These are phyloP conservation scores for Euphorbia peplus DNA, from an alignment of 345 rosid species.

Conservation along the genomic window DNA sequence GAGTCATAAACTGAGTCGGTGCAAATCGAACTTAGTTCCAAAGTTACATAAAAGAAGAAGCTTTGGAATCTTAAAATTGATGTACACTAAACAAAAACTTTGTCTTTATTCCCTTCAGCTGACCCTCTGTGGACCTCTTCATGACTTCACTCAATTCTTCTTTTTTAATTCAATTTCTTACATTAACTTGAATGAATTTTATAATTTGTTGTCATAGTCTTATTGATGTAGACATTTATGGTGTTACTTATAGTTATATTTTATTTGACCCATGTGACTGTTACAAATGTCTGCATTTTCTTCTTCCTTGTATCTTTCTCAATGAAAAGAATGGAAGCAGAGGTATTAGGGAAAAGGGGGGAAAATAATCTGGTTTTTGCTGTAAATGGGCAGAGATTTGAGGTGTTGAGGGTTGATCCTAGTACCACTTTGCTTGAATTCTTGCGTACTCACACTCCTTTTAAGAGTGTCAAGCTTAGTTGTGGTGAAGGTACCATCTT, in stretches of 20 bases:
- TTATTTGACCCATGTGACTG: not conserved
- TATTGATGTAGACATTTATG: not conserved
- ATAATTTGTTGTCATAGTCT: no score
- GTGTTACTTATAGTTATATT: not conserved
- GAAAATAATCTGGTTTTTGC: slow-evolving; percentile 18
- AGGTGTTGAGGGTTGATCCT: slow-evolving; percentile 14
- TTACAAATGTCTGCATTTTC: not conserved
- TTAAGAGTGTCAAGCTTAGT: slow-evolving; percentile 30
- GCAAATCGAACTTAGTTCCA: no score
- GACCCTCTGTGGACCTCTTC: not conserved
- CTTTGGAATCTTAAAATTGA: no score
- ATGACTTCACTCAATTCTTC: not conserved
- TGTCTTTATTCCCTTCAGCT: no score
- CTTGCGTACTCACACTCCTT: slow-evolving; percentile 13
- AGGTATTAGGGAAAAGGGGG: no score
- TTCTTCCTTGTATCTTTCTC: not conserved
- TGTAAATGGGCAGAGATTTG: slow-evolving; percentile 22
- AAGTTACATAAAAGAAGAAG: no score
- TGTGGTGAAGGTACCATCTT: slow-evolving; percentile 22
- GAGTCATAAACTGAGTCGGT: no score
- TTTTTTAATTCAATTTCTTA: not conserved
- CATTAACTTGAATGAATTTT: no score
- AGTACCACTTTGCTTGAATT: slow-evolving; percentile 23
- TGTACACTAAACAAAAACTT: not conserved
- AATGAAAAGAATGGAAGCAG: slow-evolving; percentile 4